A percentile compares a stretch with the other conserved stretches of the same genome.
Evolutionary conservation across 371 early-diverging fungal genomes (phyloP).

Genomic region (Circinella minor): DNA sequence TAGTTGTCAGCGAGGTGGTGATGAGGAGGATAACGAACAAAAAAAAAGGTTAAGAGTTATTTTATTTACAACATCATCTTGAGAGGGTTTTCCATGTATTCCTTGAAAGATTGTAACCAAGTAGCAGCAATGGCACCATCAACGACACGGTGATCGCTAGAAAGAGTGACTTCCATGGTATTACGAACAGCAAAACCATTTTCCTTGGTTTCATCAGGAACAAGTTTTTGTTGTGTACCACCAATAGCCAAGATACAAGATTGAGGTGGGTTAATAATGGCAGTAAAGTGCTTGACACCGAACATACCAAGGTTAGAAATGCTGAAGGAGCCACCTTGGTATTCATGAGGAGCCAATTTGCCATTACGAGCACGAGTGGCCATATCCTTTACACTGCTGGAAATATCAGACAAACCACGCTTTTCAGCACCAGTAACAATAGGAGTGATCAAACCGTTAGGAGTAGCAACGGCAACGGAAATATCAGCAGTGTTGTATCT

Average conservation of each 20-base stretch:
- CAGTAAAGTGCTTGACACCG: constrained; percentile 93
- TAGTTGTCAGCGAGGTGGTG: too few relatives aligned
- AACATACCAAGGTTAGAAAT: constrained; percentile 99
- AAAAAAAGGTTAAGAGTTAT: background rate
- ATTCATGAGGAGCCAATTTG: constrained; percentile 94
- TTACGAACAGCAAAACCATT: constrained; percentile 68
- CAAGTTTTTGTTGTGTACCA: constrained; percentile 80
- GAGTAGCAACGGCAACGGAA: constrained; percentile 95
- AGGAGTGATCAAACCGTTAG: constrained; percentile 95
- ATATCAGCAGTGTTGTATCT: constrained; percentile 93
- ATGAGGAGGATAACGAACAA: background rate
- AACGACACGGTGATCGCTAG: constrained; percentile 96
- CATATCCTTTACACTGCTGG: constrained; percentile 84
- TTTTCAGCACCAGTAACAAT: constrained; percentile 86
- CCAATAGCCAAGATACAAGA: constrained; percentile 95
- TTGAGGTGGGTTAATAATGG: constrained; percentile 98
- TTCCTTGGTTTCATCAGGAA: constrained; percentile 70
- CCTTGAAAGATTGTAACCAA: constrained; percentile 92
- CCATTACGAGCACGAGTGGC: constrained; percentile 87
- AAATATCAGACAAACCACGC: constrained; percentile 89
- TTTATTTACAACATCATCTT: constrained; percentile 86
- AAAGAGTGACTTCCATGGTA: constrained; percentile 89
- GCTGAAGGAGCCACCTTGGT: constrained; percentile 95
- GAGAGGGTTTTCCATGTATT: constrained; percentile 95
- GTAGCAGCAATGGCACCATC: constrained; percentile 96